These are phyloP conservation scores for Candida sp. DNA, from an alignment of 1,139 yeast species.

Conservation along the genomic window DNA sequence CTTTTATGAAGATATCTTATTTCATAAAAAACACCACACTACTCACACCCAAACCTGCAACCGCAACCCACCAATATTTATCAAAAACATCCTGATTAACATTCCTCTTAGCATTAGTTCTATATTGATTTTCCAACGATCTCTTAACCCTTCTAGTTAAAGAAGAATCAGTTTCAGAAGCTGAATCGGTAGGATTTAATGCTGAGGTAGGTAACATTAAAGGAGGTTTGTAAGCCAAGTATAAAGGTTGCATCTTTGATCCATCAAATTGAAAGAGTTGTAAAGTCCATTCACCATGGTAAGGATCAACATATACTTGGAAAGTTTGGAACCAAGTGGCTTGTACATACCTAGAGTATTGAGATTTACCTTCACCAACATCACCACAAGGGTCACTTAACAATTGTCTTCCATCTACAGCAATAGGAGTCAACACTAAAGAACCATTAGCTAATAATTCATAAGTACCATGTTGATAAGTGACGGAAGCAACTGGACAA, in stretches of 20 bases:
- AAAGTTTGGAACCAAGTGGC: slow-evolving; percentile 57
- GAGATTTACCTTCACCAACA: slow-evolving; percentile 40
- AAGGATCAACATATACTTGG: slow-evolving; percentile 62
- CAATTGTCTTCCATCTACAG: slow-evolving; percentile 90
- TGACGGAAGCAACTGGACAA: slow-evolving; percentile 80
- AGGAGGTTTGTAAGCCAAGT: slow-evolving; percentile 90
- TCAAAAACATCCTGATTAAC: slow-evolving; percentile 40
- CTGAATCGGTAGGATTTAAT: slow-evolving; percentile 72
- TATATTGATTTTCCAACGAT: slow-evolving; percentile 73
- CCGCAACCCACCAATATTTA: slow-evolving; percentile 42
- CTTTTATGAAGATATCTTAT: no score
- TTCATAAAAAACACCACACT: slow-evolving; percentile 20
- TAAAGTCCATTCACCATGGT: slow-evolving; percentile 78
- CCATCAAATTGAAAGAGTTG: slow-evolving; percentile 84
- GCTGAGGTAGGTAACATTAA: slow-evolving; percentile 93
- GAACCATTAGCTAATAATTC: slow-evolving; percentile 63
- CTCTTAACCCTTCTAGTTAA: slow-evolving; percentile 50
- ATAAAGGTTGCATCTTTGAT: slow-evolving; percentile 77
- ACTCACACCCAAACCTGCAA: slow-evolving; percentile 21
- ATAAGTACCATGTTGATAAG: slow-evolving; percentile 88
- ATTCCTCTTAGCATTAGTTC: slow-evolving; percentile 67
- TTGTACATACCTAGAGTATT: slow-evolving; percentile 72
- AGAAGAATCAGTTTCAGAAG: slow-evolving; percentile 35
- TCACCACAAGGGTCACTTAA: slow-evolving; percentile 78
- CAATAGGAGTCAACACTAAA: slow-evolving; percentile 66